Evolutionary conservation across 73 alveolate genomes (phyloP).

Genomic region (Urostyla sp.): DNA sequence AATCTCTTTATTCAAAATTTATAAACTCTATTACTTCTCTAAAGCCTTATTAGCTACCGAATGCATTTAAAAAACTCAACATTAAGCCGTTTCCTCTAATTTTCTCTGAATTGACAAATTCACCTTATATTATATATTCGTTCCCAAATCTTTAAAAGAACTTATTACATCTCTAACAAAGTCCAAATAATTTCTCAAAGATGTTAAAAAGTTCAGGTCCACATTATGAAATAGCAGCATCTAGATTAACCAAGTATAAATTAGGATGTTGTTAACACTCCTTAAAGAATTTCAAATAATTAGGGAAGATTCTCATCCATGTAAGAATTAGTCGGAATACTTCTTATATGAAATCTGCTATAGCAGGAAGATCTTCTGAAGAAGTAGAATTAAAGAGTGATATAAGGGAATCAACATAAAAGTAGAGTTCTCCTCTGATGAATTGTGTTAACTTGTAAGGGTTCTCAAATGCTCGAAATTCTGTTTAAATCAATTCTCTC

Average conservation of each 20-base stretch:
- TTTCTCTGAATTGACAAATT: slow-evolving; percentile 2
- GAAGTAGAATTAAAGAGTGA: slow-evolving; percentile 27
- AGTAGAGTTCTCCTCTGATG: slow-evolving; percentile 80
- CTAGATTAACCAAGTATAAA: slow-evolving; percentile 63
- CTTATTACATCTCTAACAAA: slow-evolving; percentile 62
- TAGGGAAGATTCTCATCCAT: slow-evolving; percentile 76
- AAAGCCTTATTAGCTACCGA: slow-evolving; percentile 50
- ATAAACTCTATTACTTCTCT: slow-evolving; percentile 19
- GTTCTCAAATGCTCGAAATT: slow-evolving; percentile 25
- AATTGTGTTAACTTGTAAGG: slow-evolving; percentile 68
- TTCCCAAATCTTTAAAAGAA: slow-evolving; percentile 52
- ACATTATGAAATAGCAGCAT: slow-evolving; percentile 71
- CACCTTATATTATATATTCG: slow-evolving; percentile 35
- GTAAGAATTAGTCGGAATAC: slow-evolving; percentile 56
- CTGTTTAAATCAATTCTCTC: neutral
- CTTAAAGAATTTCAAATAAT: slow-evolving; percentile 33
- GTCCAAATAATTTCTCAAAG: slow-evolving; percentile 71
- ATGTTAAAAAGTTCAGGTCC: slow-evolving; percentile 65
- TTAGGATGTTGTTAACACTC: slow-evolving; percentile 58
- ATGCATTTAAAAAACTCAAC: slow-evolving; percentile 43
- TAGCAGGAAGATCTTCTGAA: slow-evolving; percentile 59
- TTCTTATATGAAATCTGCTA: slow-evolving; percentile 67
- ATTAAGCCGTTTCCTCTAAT: slow-evolving; percentile 13
- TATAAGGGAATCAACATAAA: slow-evolving; percentile 79
- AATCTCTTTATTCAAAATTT: slow-evolving; percentile 23